Evolutionary conservation across 2,329 filamentous ascomycete species (phyloP).

Genomic region (Coleophoma eucalyptorum): DNA sequence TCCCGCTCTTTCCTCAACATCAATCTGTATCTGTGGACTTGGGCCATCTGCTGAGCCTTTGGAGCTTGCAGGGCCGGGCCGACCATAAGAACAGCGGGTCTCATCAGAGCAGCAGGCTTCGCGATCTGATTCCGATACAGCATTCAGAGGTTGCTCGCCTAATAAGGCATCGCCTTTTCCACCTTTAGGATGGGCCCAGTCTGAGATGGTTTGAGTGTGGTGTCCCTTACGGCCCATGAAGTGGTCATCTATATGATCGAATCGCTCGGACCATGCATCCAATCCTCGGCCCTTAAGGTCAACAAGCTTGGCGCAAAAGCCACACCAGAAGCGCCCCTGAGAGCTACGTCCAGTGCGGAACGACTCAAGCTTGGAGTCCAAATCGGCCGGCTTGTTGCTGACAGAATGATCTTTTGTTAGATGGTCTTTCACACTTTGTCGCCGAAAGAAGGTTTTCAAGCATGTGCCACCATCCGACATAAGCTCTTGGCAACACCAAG

Average conservation of each 20-base stretch:
- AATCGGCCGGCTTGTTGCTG: constrained; percentile 3
- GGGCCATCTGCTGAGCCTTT: too few relatives aligned
- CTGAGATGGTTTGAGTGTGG: constrained; percentile 39
- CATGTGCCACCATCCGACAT: constrained; percentile 38
- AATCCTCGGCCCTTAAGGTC: constrained; percentile 34
- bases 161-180: constrained; percentile 13
- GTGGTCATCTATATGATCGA: constrained; percentile 72
- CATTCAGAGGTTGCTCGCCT: constrained; percentile 1
- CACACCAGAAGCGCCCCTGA: constrained; percentile 74
- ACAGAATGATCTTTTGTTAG: constrained; percentile 37
- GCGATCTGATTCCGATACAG: not conserved
- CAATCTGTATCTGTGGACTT: too few relatives aligned
- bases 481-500: constrained; percentile 63
- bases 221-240: constrained; percentile 46
- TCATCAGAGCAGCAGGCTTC: too few relatives aligned
- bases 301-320: constrained; percentile 66
- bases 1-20: not conserved
- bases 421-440: constrained; percentile 59
- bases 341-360: constrained; percentile 62
- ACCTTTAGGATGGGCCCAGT: constrained; percentile 44
- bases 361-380: constrained; percentile 37
- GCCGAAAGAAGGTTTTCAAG: constrained; percentile 52
- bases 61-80: too few relatives aligned
- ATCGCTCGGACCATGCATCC: constrained; percentile 54
- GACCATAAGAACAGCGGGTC: too few relatives aligned